Percentiles rank a stretch among this genome's conserved stretches.
Evolutionary conservation across 192 early-diverging fungal genomes (phyloP).

Genomic region (Glomus cerebriforme): DNA sequence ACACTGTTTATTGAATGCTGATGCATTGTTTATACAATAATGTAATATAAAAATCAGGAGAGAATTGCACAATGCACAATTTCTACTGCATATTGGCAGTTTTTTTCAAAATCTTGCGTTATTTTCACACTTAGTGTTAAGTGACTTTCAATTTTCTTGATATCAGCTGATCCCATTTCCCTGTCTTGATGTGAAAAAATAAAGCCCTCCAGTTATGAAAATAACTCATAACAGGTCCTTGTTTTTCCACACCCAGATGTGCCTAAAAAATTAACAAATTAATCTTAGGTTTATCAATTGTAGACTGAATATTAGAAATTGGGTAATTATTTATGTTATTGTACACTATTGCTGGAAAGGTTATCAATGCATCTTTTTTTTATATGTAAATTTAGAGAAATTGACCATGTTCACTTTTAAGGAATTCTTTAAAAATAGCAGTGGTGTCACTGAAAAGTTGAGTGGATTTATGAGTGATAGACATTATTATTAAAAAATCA

Average conservation of each 20-base stretch:
- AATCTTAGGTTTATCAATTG: background rate
- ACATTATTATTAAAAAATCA: too few species aligned
- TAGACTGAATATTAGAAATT: background rate
- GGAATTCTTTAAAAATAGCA: too few species aligned
- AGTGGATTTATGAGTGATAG: too few species aligned
- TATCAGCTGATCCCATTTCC: slow-evolving; percentile 3
- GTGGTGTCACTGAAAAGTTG: too few species aligned
- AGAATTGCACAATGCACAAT: background rate
- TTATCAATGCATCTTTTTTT: too few species aligned
- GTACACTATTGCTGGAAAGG: too few species aligned
- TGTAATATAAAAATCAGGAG: background rate
- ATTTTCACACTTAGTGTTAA: background rate
- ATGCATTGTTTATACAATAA: background rate
- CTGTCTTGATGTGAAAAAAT: background rate
- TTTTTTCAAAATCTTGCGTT: background rate
- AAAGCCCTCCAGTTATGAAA: slow-evolving; percentile 3
- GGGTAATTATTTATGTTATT: too few species aligned
- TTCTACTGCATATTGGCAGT: background rate
- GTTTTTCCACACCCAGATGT: too few species aligned
- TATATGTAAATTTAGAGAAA: too few species aligned
- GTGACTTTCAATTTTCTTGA: background rate
- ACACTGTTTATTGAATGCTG: background rate
- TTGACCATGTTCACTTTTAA: too few species aligned
- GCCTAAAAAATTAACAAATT: background rate
- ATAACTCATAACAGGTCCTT: too few species aligned